A percentile compares a stretch with the other conserved stretches of the same genome.
Conservation (phyloP, 495 filamentous ascomycete genomes). For the Penicillium pancosmium region DNA sequence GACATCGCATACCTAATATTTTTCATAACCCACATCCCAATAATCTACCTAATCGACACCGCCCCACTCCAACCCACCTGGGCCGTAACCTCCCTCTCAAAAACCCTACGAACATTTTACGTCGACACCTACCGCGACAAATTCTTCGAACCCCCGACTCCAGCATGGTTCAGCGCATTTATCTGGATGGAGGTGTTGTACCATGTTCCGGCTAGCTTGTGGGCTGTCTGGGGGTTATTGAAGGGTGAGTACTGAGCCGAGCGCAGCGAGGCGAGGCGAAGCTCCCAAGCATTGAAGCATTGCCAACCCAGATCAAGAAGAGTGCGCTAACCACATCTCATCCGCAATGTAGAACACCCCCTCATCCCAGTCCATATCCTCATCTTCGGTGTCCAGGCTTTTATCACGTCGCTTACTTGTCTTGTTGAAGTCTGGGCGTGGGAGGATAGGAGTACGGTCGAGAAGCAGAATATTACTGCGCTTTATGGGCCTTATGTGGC, state of each 20-base stretch:
- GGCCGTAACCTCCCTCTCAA: conserved; percentile 54
- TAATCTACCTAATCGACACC: conserved; percentile 69
- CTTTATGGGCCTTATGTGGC: conserved; percentile 74
- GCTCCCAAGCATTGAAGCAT: too few species aligned
- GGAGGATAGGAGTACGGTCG: conserved; percentile 54
- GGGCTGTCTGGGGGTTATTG: conserved; percentile 57
- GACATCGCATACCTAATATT: conserved; percentile 69
- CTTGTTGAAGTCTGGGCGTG: conserved; percentile 61
- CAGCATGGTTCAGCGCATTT: conserved; percentile 72
- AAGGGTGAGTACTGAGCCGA: conserved; percentile 41
- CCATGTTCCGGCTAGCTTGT: conserved; percentile 69
- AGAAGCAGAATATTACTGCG: conserved; percentile 60
- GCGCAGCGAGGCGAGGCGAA: too few species aligned
- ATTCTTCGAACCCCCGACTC: conserved; percentile 64
- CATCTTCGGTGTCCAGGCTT: conserved; percentile 67
- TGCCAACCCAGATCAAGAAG: too few species aligned
- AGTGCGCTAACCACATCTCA: too few species aligned
- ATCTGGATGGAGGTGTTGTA: conserved; percentile 69
- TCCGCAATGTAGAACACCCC: conserved; percentile 50
- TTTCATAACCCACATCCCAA: conserved; percentile 67
- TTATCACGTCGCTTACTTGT: conserved; percentile 73
- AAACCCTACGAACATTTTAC: conserved; percentile 61
- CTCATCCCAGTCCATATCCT: conserved; percentile 67
- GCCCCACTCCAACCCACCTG: conserved; percentile 63
- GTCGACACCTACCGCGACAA: conserved; percentile 72